These are phyloP conservation scores for Dillenia turbinata DNA, from an alignment of 164 flowering plant species.

Conservation along the genomic window DNA sequence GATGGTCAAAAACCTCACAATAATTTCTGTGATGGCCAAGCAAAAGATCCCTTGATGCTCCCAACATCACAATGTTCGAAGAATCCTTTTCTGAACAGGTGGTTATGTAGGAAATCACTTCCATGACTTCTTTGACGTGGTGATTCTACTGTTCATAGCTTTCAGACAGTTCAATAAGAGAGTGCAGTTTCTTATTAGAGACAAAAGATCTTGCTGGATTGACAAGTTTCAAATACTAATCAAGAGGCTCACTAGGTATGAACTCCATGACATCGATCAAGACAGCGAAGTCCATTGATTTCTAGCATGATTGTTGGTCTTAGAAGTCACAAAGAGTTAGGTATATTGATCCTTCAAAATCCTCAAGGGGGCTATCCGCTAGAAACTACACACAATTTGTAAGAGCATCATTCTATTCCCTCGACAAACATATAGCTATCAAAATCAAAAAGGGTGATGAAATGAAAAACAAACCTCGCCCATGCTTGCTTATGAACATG, in stretches of 20 bases:
- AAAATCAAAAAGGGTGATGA: slow-evolving; percentile 7
- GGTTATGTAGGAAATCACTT: slow-evolving; percentile 77
- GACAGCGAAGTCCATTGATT: slow-evolving; percentile 51
- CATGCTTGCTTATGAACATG: slow-evolving; percentile 51
- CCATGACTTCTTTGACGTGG: slow-evolving; percentile 62
- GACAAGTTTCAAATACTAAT: slow-evolving; percentile 32
- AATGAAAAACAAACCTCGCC: slow-evolving; percentile 40
- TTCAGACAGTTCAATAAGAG: slow-evolving; percentile 41
- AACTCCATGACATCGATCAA: slow-evolving; percentile 43
- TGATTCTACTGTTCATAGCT: slow-evolving; percentile 60
- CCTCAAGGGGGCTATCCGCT: slow-evolving; percentile 38
- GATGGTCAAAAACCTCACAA: slow-evolving; percentile 20
- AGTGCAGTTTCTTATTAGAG: slow-evolving; percentile 56
- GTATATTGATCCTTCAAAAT: slow-evolving; percentile 37
- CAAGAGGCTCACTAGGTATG: slow-evolving; percentile 38
- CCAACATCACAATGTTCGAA: slow-evolving; percentile 42
- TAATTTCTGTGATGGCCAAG: slow-evolving; percentile 13
- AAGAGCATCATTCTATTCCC: slow-evolving; percentile 36
- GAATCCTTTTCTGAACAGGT: slow-evolving; percentile 56
- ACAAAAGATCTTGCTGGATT: slow-evolving; percentile 32
- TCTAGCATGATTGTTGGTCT: slow-evolving; percentile 45
- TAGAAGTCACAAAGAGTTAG: slow-evolving; percentile 40
- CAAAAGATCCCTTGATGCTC: slow-evolving; percentile 38
- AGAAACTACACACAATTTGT: slow-evolving; percentile 42
- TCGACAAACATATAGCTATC: slow-evolving; percentile 31